phyloP scores from a whole-genome alignment of 768 basidiomycete species.

The Russula sp. region DNA sequence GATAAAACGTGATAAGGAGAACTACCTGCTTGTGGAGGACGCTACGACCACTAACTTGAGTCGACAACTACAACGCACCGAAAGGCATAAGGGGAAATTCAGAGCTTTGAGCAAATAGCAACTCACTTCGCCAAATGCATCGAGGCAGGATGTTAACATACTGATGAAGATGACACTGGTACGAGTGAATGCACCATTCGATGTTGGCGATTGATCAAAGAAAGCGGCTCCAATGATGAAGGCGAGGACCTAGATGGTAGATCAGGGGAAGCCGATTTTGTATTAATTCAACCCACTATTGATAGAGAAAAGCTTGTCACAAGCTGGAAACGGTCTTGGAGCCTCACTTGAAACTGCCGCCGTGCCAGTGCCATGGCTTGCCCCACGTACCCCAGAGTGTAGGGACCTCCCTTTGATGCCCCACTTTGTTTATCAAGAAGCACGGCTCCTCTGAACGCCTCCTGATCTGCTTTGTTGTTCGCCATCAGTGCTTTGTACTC shows the following conservation, averaged over 20 bases:
- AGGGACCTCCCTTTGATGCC: slow-evolving; percentile 73
- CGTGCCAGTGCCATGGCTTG: slow-evolving; percentile 67
- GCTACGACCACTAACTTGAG: slow-evolving; percentile 76
- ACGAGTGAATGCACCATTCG: slow-evolving; percentile 82
- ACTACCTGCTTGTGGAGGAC: slow-evolving; percentile 59
- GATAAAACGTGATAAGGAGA: slow-evolving; percentile 10
- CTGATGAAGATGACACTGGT: slow-evolving; percentile 75
- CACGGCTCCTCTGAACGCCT: slow-evolving; percentile 70
- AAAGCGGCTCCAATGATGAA: slow-evolving; percentile 70
- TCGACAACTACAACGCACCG: slow-evolving; percentile 44
- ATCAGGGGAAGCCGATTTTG: background rate
- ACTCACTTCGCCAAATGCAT: slow-evolving; percentile 63
- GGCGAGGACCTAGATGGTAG: slow-evolving; percentile 43
- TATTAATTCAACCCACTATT: slow-evolving; percentile 38
- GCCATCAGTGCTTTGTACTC: slow-evolving; percentile 53
- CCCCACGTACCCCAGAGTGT: slow-evolving; percentile 70
- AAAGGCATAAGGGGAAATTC: background rate
- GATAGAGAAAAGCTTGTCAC: slow-evolving; percentile 62
- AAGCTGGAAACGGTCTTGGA: slow-evolving; percentile 77
- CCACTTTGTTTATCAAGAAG: slow-evolving; percentile 71
- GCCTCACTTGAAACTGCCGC: slow-evolving; percentile 65
- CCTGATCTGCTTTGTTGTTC: slow-evolving; percentile 58
- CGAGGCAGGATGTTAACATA: slow-evolving; percentile 59
- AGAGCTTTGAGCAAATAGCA: background rate
- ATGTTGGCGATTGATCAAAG: slow-evolving; percentile 63